These are phyloP conservation scores for Eruca vesicaria DNA, from an alignment of 441 rosid genomes.

Conservation along the genomic window DNA sequence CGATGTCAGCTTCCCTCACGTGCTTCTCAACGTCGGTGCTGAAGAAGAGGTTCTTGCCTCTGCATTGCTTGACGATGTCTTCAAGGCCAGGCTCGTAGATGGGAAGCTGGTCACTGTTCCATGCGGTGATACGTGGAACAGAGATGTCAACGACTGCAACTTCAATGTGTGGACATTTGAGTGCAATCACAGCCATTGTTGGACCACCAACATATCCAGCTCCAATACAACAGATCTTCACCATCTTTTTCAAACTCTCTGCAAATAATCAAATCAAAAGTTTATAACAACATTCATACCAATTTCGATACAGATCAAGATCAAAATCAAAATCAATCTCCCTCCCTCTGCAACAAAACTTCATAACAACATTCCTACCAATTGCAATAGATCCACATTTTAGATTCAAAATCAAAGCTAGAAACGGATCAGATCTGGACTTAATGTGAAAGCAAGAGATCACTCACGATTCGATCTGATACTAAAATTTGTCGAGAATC, in stretches of 20 bases:
- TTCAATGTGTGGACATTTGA: slow-evolving; percentile 30
- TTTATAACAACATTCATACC: background rate
- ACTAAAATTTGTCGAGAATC: background rate
- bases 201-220: slow-evolving; percentile 40
- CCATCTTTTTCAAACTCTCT: slow-evolving; percentile 19
- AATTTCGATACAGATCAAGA: background rate
- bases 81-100: slow-evolving; percentile 37
- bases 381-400: background rate
- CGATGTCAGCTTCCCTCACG: slow-evolving; percentile 35
- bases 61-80: slow-evolving; percentile 31
- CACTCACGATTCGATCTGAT: background rate
- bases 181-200: slow-evolving; percentile 37
- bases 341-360: too few relatives aligned
- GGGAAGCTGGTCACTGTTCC: slow-evolving; percentile 39
- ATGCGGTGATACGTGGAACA: slow-evolving; percentile 29
- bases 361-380: too few relatives aligned
- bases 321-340: background rate
- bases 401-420: background rate
- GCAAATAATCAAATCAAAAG: background rate
- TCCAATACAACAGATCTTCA: slow-evolving; percentile 41
- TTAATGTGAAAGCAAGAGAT: background rate
- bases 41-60: slow-evolving; percentile 35
- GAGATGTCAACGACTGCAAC: slow-evolving; percentile 37
- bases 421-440: slow-evolving; percentile 24
- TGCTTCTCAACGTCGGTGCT: slow-evolving; percentile 37